phyloP scores from a whole-genome alignment of 257 asterid species.

The Plantago ovata region DNA sequence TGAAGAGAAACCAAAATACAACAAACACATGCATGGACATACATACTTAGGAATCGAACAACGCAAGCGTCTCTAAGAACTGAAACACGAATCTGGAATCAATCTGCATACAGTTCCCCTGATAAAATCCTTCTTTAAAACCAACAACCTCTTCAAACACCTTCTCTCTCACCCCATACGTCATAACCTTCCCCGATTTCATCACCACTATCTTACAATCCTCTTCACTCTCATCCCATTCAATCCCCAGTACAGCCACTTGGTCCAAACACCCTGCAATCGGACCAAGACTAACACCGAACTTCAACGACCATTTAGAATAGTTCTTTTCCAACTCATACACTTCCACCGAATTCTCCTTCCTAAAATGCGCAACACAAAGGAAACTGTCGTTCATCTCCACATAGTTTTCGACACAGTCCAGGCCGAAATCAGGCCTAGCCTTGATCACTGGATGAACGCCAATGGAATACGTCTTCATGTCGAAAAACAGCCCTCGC shows the following conservation, averaged over 20 bases:
- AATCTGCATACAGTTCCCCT: constrained; percentile 5
- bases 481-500: constrained; percentile 25
- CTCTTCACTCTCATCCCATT: constrained; percentile 25
- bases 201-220: constrained; percentile 22
- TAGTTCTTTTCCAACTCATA: constrained; percentile 22
- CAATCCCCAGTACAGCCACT: constrained; percentile 21
- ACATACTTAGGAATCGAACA: too few relatives aligned
- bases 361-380: constrained; percentile 19
- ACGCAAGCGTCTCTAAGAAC: constrained; percentile 25
- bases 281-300: constrained; percentile 10
- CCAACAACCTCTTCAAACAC: constrained; percentile 16
- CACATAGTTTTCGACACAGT: not conserved
- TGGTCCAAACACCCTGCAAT: constrained; percentile 10
- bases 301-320: constrained; percentile 27
- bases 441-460: constrained; percentile 20
- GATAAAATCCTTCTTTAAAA: constrained; percentile 15
- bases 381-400: constrained; percentile 26
- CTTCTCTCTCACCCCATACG: constrained; percentile 13
- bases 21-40: too few relatives aligned
- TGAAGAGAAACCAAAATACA: too few relatives aligned
- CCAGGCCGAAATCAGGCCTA: not conserved
- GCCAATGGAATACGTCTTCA: constrained; percentile 6
- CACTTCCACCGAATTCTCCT: constrained; percentile 18
- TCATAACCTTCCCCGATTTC: constrained; percentile 23
- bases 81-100: constrained; percentile 16